phyloP scores from a whole-genome alignment of 208 protist species.

The Blastocrithidia nonstop region DNA sequence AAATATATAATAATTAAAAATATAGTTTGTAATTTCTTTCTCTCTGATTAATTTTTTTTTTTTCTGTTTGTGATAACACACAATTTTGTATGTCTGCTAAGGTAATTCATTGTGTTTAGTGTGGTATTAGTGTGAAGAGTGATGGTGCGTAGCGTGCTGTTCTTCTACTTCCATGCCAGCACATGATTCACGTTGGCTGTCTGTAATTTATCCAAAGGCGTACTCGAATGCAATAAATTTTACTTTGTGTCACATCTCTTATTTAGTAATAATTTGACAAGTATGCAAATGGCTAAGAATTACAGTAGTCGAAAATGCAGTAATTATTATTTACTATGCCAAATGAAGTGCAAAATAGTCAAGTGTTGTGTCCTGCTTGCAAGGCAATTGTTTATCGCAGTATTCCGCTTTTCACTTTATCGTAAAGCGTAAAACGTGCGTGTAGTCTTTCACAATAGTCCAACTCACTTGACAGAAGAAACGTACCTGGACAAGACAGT shows the following conservation, averaged over 20 bases:
- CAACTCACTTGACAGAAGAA: too few species aligned
- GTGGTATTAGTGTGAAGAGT: constrained; percentile 33
- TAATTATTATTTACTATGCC: not conserved
- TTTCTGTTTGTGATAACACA: not conserved
- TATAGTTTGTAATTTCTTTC: not conserved
- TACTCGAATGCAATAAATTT: constrained; percentile 7
- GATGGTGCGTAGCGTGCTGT: constrained; percentile 41
- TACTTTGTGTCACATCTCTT: constrained; percentile 2
- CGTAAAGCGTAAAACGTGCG: too few species aligned
- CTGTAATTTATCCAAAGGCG: constrained; percentile 43
- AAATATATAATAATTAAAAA: not conserved
- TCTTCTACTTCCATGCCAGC: constrained; percentile 68
- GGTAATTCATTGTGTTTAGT: constrained; percentile 58
- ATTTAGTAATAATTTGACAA: not conserved
- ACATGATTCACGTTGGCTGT: constrained; percentile 66
- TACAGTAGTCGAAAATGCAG: not conserved
- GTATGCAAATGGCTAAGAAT: constrained; percentile 4
- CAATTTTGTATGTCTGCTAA: not conserved
- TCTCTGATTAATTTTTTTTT: not conserved
- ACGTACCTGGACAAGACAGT: not conserved
- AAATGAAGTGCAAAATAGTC: not conserved
- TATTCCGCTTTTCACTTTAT: constrained; percentile 31
- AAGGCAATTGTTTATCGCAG: constrained; percentile 12
- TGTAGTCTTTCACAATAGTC: too few species aligned
- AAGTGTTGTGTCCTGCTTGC: constrained; percentile 34